Percentiles rank a stretch among this genome's conserved stretches.
These are phyloP conservation scores for Drechslera avenae DNA, from an alignment of 2,329 filamentous ascomycete genomes.

Conservation along the genomic window DNA sequence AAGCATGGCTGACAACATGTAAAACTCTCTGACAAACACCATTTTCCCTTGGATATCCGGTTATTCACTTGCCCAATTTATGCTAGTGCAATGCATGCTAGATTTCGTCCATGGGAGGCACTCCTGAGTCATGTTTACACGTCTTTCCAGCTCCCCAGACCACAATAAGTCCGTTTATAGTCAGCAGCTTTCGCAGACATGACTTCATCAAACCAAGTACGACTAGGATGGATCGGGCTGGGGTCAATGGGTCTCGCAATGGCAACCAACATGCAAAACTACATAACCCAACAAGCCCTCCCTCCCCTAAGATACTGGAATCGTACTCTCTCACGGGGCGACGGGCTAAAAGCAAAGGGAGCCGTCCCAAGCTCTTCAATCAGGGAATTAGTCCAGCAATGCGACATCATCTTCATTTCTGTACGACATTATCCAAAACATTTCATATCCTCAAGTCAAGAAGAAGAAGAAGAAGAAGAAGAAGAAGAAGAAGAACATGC, in stretches of 20 bases:
- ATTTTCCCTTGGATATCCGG: constrained; percentile 4
- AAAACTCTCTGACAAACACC: not conserved
- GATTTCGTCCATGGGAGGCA: not conserved
- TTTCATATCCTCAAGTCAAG: not conserved
- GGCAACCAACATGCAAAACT: constrained; percentile 57
- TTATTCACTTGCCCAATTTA: constrained; percentile 9
- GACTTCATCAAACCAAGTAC: constrained; percentile 4
- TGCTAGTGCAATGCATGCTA: constrained; percentile 8
- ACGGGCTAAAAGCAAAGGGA: constrained; percentile 35
- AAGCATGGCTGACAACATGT: too few species aligned
- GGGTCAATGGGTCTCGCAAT: constrained; percentile 60
- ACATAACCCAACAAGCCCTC: constrained; percentile 35
- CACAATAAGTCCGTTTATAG: not conserved
- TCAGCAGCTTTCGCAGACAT: constrained; percentile 5
- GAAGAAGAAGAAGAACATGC: too few species aligned
- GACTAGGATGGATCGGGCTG: constrained; percentile 48
- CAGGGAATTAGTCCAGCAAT: constrained; percentile 23
- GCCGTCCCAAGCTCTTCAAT: constrained; percentile 23
- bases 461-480: too few species aligned
- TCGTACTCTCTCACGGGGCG: constrained; percentile 55
- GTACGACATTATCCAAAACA: constrained; percentile 27
- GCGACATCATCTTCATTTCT: constrained; percentile 40
- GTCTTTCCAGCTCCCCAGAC: too few species aligned
- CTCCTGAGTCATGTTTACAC: not conserved
- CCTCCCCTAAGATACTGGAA: constrained; percentile 52